Conservation (phyloP, 2,329 filamentous ascomycete species). For the Ploettnerulaceae sp. region DNA sequence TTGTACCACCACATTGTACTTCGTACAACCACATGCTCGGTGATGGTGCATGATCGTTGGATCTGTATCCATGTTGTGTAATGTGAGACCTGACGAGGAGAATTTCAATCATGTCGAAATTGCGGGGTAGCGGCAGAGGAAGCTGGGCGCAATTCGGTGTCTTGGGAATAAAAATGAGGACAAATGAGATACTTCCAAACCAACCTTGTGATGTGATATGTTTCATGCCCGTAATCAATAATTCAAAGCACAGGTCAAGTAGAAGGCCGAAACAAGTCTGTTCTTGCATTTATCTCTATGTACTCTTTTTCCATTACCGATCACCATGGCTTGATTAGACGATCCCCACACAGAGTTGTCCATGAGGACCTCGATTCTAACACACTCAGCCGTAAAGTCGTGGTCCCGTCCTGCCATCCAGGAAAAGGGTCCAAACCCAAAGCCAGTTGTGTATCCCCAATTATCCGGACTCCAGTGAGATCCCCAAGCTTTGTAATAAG, state of each 20-base stretch:
- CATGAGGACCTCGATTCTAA: background rate
- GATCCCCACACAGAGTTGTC: background rate
- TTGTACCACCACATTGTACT: no score
- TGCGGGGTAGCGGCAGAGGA: no score
- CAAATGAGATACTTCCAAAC: no score
- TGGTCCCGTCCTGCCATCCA: background rate
- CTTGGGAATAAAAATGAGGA: no score
- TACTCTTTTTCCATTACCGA: background rate
- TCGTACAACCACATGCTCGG: no score
- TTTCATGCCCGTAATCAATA: background rate
- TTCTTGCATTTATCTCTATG: background rate
- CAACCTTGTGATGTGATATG: background rate
- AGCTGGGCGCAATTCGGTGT: no score
- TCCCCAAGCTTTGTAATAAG: slow-evolving; percentile 3
- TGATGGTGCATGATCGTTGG: no score
- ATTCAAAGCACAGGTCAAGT: background rate
- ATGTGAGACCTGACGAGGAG: no score
- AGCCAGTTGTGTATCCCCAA: background rate
- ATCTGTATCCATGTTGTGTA: no score
- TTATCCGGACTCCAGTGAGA: slow-evolving; percentile 1
- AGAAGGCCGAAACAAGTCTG: background rate
- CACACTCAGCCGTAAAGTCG: slow-evolving; percentile 4
- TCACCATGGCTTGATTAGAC: background rate
- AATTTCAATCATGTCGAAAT: no score
- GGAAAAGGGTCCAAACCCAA: background rate